These are phyloP conservation scores for Colletotrichum sp. DNA, from an alignment of 2,329 filamentous ascomycete genomes.

Conservation along the genomic window DNA sequence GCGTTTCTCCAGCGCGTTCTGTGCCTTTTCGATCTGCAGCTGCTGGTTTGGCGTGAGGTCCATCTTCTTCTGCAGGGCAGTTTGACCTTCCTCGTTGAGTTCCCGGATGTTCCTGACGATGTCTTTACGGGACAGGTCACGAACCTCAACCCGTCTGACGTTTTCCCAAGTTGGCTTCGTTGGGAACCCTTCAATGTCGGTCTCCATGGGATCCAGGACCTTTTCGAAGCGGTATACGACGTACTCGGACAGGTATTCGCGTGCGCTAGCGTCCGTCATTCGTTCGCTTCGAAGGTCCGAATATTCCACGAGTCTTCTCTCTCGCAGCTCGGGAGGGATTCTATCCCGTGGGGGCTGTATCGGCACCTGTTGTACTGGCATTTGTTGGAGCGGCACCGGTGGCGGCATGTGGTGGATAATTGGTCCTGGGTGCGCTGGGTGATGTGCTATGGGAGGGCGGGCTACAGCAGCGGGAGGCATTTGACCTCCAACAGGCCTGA, in stretches of 20 bases:
- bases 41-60: slow-evolving; percentile 39
- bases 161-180: slow-evolving; percentile 45
- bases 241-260: slow-evolving; percentile 44
- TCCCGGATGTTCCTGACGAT: slow-evolving; percentile 39
- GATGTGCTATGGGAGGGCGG: not conserved
- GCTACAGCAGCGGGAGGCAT: not conserved
- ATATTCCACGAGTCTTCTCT: slow-evolving; percentile 24
- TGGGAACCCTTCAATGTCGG: slow-evolving; percentile 40
- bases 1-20: slow-evolving; percentile 33
- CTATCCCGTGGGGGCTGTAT: slow-evolving; percentile 1
- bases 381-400: not conserved
- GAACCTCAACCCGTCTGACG: slow-evolving; percentile 36
- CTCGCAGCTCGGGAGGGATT: slow-evolving; percentile 20
- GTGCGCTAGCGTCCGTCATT: slow-evolving; percentile 42
- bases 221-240: slow-evolving; percentile 48
- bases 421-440: not conserved
- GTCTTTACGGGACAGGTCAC: slow-evolving; percentile 41
- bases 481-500: not conserved
- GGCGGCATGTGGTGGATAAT: not conserved
- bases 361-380: not conserved
- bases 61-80: slow-evolving; percentile 43
- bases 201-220: slow-evolving; percentile 30
- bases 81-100: slow-evolving; percentile 37
- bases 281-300: slow-evolving; percentile 42
- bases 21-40: slow-evolving; percentile 45